phyloP scores from a whole-genome alignment of 345 rosid genomes.

The Boechera divaricarpa region DNA sequence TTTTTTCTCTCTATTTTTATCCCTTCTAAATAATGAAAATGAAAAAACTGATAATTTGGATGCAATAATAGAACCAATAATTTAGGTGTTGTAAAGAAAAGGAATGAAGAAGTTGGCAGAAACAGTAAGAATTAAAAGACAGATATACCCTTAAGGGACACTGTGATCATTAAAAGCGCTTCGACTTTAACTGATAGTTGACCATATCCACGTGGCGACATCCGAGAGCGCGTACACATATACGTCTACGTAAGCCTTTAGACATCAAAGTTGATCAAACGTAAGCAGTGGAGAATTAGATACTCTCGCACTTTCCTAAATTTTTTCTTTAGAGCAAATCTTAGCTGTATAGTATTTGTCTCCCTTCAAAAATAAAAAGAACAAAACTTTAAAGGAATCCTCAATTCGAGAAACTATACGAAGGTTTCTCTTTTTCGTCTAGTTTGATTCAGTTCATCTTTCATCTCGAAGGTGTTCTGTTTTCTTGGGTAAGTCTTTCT shows the following conservation, averaged over 20 bases:
- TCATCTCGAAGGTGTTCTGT: slow-evolving; percentile 23
- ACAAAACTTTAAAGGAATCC: slow-evolving; percentile 22
- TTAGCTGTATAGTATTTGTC: slow-evolving; percentile 36
- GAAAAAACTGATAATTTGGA: neutral
- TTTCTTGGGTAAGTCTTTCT: slow-evolving; percentile 8
- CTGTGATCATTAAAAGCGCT: neutral
- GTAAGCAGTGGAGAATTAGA: slow-evolving; percentile 32
- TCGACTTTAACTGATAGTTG: slow-evolving; percentile 21
- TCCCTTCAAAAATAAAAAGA: neutral
- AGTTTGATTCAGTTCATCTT: slow-evolving; percentile 36
- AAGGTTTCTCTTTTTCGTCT: slow-evolving; percentile 8
- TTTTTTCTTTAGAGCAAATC: slow-evolving; percentile 23
- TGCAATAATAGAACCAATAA: slow-evolving; percentile 38
- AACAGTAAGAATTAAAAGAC: neutral
- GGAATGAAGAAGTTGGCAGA: slow-evolving; percentile 18
- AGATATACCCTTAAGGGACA: slow-evolving; percentile 12
- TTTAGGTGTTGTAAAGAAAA: slow-evolving; percentile 2
- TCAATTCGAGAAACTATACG: slow-evolving; percentile 34
- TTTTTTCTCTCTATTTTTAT: neutral
- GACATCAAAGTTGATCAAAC: neutral
- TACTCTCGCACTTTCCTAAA: slow-evolving; percentile 42
- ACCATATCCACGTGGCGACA: slow-evolving; percentile 32
- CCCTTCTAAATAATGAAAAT: neutral
- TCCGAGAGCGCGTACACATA: slow-evolving; percentile 37
- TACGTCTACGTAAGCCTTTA: neutral